phyloP scores from a whole-genome alignment of 2,329 filamentous ascomycete genomes.

The Lachnellula subtilissima region DNA sequence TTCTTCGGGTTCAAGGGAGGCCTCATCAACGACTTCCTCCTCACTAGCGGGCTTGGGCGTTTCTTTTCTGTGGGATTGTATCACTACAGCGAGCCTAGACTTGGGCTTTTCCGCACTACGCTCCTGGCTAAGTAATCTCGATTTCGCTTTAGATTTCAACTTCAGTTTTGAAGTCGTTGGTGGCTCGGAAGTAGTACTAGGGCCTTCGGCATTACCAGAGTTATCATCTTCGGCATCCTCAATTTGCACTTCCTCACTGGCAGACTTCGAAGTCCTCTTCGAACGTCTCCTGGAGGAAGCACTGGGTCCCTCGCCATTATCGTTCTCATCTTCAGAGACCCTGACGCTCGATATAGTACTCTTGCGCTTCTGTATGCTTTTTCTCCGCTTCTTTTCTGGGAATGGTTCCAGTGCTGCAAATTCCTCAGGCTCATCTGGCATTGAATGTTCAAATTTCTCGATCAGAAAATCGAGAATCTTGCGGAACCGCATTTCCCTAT shows the following conservation, averaged over 20 bases:
- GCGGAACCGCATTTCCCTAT: conserved; percentile 28
- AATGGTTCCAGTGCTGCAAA: conserved; percentile 3
- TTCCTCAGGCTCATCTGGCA: conserved; percentile 19
- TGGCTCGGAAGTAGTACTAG: no score
- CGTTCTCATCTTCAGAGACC: not conserved
- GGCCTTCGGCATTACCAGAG: not conserved
- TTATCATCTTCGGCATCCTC: not conserved
- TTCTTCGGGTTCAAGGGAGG: no score
- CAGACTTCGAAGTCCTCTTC: not conserved
- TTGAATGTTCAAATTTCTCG: conserved; percentile 20
- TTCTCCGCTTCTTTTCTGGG: not conserved
- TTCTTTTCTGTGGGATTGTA: no score
- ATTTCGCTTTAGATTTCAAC: not conserved
- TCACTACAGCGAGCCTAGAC: not conserved
- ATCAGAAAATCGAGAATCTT: conserved; percentile 26
- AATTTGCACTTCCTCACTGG: not conserved
- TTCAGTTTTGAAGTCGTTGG: not conserved
- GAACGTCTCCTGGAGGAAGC: not conserved
- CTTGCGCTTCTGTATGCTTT: not conserved
- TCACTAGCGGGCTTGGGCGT: no score
- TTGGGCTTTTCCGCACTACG: not conserved
- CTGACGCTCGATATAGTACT: not conserved
- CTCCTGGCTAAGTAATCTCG: not conserved
- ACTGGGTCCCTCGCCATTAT: conserved; percentile 2
- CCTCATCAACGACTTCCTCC: no score